These are phyloP conservation scores for Verticillium nubilum DNA, from an alignment of 2,329 filamentous ascomycete species.

Conservation along the genomic window DNA sequence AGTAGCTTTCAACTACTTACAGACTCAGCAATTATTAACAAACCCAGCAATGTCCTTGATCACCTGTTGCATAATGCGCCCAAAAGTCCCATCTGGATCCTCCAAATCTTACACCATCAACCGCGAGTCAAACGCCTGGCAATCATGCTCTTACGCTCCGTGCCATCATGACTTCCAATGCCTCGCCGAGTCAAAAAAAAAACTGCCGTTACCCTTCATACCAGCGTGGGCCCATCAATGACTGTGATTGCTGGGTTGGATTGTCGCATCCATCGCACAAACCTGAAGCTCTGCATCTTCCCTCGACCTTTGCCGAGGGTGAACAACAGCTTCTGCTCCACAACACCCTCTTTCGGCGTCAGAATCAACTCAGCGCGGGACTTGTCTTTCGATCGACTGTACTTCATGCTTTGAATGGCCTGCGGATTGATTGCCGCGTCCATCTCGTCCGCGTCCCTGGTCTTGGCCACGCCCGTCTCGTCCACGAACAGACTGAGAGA, in stretches of 20 bases:
- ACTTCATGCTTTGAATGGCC: slow-evolving; percentile 1
- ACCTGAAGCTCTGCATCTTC: slow-evolving; percentile 8
- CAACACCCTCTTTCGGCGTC: slow-evolving; percentile 3
- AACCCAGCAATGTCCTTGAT: too few relatives aligned
- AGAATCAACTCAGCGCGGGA: slow-evolving; percentile 2
- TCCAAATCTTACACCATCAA: too few relatives aligned
- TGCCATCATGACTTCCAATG: too few relatives aligned
- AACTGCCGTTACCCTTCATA: background rate
- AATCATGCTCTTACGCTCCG: too few relatives aligned
- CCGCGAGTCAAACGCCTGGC: too few relatives aligned
- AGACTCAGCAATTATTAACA: too few relatives aligned
- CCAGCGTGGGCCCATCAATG: background rate
- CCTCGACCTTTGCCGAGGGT: slow-evolving; percentile 1
- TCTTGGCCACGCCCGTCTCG: slow-evolving; percentile 3
- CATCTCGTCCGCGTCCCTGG: slow-evolving; percentile 1
- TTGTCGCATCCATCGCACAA: slow-evolving; percentile 7
- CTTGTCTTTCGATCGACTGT: slow-evolving; percentile 1
- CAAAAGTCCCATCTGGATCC: too few relatives aligned
- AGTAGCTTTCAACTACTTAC: too few relatives aligned
- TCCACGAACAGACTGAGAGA: slow-evolving; percentile 4
- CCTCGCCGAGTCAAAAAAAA: too few relatives aligned
- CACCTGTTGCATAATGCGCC: too few relatives aligned
- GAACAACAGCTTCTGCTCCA: background rate
- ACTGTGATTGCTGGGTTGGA: slow-evolving; percentile 7
- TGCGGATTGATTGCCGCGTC: slow-evolving; percentile 4